Evolutionary conservation across 148 eudicot genomes (phyloP), one percentile per base, ranked within the genome.

Genomic region (Tetragonia tetragonoides): DNA sequence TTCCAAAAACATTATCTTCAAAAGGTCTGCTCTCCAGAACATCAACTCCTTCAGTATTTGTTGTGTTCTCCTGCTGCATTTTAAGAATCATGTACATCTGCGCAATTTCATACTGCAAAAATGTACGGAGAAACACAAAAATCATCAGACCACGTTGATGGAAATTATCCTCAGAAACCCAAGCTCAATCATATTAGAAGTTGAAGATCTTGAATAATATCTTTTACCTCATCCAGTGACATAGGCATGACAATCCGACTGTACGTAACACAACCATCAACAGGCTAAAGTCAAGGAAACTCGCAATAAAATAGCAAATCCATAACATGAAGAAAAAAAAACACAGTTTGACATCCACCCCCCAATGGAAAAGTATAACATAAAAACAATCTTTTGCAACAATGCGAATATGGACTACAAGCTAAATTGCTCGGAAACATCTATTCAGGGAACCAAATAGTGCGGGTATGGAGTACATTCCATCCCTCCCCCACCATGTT

Each of bases 161-260:
- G 18, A 28, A 73, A 11, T 10, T 5, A 14, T 47, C 23, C 6
- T 65, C 39, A 65, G 47, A 14, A 14, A 28, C 41, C 4, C 5
- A 72, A 14, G 6, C 3, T 34, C 18, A 40, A 53, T 17, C 17
- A 64, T 10, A 49, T 6, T 24, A 64, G 57, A 49, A 47, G 28
- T 46, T 34, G 6, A n/a, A 40, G 10, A 16, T 28, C 24, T 2
- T 23, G 41, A 44, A 11, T 14, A 44, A 11, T 14, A 41, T 59
- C 10, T 6, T 60, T 75, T 85, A 91, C 95, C 95, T 91, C 95
- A 44, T 86, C 89, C 38, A 89, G 69, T 24, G 95, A 86, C 88
- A 91, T 73, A 39, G 95, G 95, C 95, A 91, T 91, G 69, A 91
- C 88, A 81, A 91, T 84, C 66, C 92, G 95, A 79, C 93, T 90